These are phyloP conservation scores for Xylona heveae DNA, from an alignment of 495 filamentous ascomycete species.

Conservation along the genomic window DNA sequence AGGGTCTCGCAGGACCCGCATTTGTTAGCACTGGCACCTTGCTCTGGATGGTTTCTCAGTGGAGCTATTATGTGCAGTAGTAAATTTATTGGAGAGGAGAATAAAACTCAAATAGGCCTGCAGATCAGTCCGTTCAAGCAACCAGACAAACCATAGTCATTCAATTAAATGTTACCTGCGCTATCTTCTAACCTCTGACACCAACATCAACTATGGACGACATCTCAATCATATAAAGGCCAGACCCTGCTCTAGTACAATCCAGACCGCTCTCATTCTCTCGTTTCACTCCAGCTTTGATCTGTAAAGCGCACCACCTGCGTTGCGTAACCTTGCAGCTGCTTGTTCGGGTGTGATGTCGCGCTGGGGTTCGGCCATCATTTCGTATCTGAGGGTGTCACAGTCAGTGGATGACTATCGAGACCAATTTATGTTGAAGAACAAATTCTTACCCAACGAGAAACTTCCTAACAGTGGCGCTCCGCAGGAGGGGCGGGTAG, in stretches of 20 bases:
- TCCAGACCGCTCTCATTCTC: no score
- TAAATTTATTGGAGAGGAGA: no score
- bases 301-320: slow-evolving; percentile 69
- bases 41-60: slow-evolving; percentile 67
- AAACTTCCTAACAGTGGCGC: slow-evolving; percentile 89
- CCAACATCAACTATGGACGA: no score
- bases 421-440: background rate
- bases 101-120: no score
- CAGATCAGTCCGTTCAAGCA: no score
- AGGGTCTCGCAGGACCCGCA: slow-evolving; percentile 49
- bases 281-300: slow-evolving; percentile 30
- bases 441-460: slow-evolving; percentile 43
- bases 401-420: slow-evolving; percentile 5
- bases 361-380: slow-evolving; percentile 90
- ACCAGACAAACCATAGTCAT: no score
- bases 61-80: slow-evolving; percentile 35
- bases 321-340: slow-evolving; percentile 48
- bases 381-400: slow-evolving; percentile 72
- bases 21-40: slow-evolving; percentile 45
- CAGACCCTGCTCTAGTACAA: no score
- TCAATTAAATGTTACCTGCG: no score
- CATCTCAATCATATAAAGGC: no score
- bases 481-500: slow-evolving; percentile 80
- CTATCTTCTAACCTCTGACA: no score
- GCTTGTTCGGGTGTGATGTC: slow-evolving; percentile 98